phyloP scores from a whole-genome alignment of 306 rosid species.

The Canavalia ensiformis region DNA sequence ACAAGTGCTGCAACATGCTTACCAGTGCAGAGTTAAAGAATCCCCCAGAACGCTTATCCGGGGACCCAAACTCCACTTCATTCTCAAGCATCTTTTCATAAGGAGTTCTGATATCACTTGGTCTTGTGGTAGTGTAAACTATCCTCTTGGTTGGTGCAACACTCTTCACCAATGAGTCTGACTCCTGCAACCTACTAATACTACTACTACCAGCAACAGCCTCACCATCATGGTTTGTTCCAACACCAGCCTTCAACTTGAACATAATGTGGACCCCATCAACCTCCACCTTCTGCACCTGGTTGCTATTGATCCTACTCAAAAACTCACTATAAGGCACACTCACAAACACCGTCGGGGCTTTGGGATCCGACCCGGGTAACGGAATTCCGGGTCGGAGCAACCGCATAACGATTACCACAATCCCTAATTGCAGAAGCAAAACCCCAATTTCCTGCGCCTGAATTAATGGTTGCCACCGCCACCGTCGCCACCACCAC shows the following conservation, averaged over 20 bases:
- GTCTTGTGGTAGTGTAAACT: conserved; percentile 88
- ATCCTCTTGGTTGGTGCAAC: conserved; percentile 80
- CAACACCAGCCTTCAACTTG: conserved; percentile 74
- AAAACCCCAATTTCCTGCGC: conserved; percentile 83
- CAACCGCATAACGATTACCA: conserved; percentile 77
- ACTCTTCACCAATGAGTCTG: conserved; percentile 74
- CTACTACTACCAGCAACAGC: conserved; percentile 51
- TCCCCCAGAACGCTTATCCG: conserved; percentile 92
- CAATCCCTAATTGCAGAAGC: conserved; percentile 80
- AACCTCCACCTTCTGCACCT: conserved; percentile 93
- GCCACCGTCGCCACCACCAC: conserved; percentile 88
- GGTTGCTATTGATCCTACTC: conserved; percentile 74
- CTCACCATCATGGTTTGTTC: conserved; percentile 58
- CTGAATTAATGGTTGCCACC: conserved; percentile 89
- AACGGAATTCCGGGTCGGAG: conserved; percentile 80
- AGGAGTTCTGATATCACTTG: conserved; percentile 86
- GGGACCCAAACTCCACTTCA: conserved; percentile 92
- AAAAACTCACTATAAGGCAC: conserved; percentile 93
- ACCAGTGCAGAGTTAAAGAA: conserved; percentile 93
- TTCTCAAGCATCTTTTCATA: conserved; percentile 95
- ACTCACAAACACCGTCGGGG: conserved; percentile 54
- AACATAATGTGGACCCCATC: conserved; percentile 95
- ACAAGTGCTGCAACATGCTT: conserved; percentile 46
- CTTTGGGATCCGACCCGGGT: conserved; percentile 78
- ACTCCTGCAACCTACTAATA: conserved; percentile 65